These are phyloP conservation scores for Beta vulgaris DNA, from an alignment of 148 eudicot species.

Conservation along the genomic window DNA sequence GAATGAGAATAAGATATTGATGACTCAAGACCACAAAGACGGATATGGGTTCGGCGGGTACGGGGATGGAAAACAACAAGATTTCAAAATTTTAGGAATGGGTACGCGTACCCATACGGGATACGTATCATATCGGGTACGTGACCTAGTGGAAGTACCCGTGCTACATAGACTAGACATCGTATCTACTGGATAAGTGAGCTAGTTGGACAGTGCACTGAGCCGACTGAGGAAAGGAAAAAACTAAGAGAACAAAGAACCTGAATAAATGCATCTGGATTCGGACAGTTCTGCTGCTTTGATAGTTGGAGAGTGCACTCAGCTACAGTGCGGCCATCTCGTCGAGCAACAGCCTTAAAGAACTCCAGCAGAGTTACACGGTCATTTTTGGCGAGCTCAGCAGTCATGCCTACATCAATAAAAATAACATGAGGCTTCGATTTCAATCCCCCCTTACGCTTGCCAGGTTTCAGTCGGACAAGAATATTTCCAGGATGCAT, in stretches of 20 bases:
- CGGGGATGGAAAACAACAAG: too few species aligned
- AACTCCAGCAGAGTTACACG: slow-evolving; percentile 72
- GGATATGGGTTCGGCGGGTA: too few species aligned
- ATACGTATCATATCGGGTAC: too few species aligned
- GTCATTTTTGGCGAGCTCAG: slow-evolving; percentile 84
- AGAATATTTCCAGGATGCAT: slow-evolving; percentile 99
- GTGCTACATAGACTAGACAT: too few species aligned
- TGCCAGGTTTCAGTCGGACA: slow-evolving; percentile 58
- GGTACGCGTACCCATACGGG: too few species aligned
- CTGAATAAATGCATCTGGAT: slow-evolving; percentile 82
- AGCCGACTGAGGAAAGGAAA: too few species aligned
- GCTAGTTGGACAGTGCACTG: background rate
- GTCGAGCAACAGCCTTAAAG: slow-evolving; percentile 84
- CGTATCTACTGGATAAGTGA: background rate
- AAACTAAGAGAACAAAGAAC: slow-evolving; percentile 29
- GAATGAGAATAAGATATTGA: background rate
- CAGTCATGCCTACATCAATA: slow-evolving; percentile 98
- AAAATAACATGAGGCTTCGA: slow-evolving; percentile 90
- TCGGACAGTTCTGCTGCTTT: slow-evolving; percentile 84
- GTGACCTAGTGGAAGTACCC: too few species aligned
- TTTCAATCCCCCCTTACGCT: slow-evolving; percentile 47
- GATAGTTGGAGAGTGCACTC: slow-evolving; percentile 78
- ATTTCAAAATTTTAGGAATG: too few species aligned
- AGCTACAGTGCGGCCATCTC: slow-evolving; percentile 92
- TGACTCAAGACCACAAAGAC: background rate